Percentiles rank a stretch among this genome's conserved stretches.
phyloP scores from a whole-genome alignment of 2,329 filamentous ascomycete genomes.

The Zasmidium citrigriseum region DNA sequence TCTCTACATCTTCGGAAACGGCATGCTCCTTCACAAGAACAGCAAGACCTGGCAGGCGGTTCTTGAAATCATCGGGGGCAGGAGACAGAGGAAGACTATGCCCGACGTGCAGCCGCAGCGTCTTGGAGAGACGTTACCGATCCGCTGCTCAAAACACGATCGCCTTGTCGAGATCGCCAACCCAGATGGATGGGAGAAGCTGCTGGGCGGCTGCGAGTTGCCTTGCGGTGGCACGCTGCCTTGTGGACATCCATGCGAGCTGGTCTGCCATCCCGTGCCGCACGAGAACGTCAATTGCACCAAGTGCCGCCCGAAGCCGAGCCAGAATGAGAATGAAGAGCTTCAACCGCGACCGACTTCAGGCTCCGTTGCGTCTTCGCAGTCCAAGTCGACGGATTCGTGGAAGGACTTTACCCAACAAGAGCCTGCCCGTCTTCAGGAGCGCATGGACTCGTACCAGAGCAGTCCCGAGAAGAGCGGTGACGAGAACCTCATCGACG shows the following conservation, averaged over 20 bases:
- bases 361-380: neutral
- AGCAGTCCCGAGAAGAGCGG: neutral
- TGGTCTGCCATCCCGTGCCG: slow-evolving; percentile 53
- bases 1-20: slow-evolving; percentile 84
- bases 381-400: neutral
- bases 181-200: slow-evolving; percentile 55
- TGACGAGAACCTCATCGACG: neutral
- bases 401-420: neutral
- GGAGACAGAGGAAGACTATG: slow-evolving; percentile 14
- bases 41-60: slow-evolving; percentile 31
- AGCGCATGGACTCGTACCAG: neutral
- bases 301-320: neutral
- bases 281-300: slow-evolving; percentile 33
- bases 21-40: slow-evolving; percentile 46
- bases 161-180: slow-evolving; percentile 34
- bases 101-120: slow-evolving; percentile 22
- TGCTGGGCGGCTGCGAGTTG: slow-evolving; percentile 55
- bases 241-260: slow-evolving; percentile 56
- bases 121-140: slow-evolving; percentile 24
- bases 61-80: slow-evolving; percentile 30
- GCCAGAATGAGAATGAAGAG: neutral
- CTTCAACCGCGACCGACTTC: neutral
- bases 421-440: neutral
- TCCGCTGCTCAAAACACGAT: slow-evolving; percentile 32
- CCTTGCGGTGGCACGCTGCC: slow-evolving; percentile 46